Evolutionary conservation across 352 stramenopile genomes (phyloP), one percentile per base, ranked within the genome.

Genomic region (Pilasporangium apinafurcum): DNA sequence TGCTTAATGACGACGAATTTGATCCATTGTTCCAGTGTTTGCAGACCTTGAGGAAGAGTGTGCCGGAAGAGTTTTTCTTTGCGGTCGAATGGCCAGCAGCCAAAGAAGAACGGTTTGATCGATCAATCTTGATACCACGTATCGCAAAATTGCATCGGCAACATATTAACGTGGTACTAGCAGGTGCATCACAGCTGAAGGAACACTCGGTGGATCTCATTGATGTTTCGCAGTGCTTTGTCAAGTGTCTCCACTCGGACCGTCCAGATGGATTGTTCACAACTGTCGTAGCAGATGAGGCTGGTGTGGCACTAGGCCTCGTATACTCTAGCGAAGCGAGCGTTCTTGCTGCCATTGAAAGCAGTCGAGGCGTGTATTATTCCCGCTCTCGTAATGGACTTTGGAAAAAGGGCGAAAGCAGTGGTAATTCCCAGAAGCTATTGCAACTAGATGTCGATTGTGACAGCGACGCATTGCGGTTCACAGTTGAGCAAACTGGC

Each of bases 351-450:
- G 82, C 93, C 3, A 66, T 98, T 16, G 64, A 81, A 44, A 93
- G 67, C 43, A 83, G 86, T 13, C 70, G 87, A 36, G 95, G 88
- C 25, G 91, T 98, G 5, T 98, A 98, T 72, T 98, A 95, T 63
- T 98, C 90, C 26, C 82, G 95, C 4, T 97, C 88, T 45, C 83
- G 93, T 34, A 64, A 79, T 24, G 72, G 71, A 2, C 67, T 98
- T 1, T 98, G 93, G 93, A 89, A 90, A 50, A 98, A 98, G 62
- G 95, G 93, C n/a, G 91, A 98, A 59, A 98, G 83, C 34, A 97
- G 86, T 25, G 95, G 93, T 51, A 92, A 96, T 54, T 81, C 82
- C 33, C 95, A 98, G 73, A 85, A 84, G 46, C 77, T 98, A 6
- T 68, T 98, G 37, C 69, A 88, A 31, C 65, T 98, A 36, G 91